Percentiles rank a stretch among this genome's conserved stretches.
Conservation (phyloP, 129 eudicot species). For the Daucus carota region DNA sequence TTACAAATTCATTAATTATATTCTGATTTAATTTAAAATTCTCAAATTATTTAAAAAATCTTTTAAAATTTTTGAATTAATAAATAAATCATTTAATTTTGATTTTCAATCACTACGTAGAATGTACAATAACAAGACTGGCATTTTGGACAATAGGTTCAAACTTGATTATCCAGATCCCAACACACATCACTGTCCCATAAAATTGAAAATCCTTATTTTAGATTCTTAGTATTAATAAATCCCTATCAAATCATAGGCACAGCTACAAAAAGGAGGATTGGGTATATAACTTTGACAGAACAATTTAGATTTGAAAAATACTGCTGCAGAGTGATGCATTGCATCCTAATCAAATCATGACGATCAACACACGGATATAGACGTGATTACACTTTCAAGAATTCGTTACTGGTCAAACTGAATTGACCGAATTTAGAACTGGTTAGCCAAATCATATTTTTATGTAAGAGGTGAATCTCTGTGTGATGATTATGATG, state of each 20-base stretch:
- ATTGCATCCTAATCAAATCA: not conserved
- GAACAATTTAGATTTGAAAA: not conserved
- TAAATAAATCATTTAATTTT: too few relatives aligned
- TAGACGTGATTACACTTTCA: not conserved
- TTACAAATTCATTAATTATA: too few relatives aligned
- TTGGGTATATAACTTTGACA: not conserved
- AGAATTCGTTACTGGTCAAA: not conserved
- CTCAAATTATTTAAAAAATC: too few relatives aligned
- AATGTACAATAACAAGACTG: too few relatives aligned
- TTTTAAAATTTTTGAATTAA: too few relatives aligned
- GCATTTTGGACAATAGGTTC: too few relatives aligned
- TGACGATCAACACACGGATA: not conserved
- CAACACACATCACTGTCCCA: not conserved
- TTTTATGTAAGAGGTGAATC: too few relatives aligned
- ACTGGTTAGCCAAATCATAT: not conserved
- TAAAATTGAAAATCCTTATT: not conserved
- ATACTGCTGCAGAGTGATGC: not conserved
- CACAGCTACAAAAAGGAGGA: not conserved
- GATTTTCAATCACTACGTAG: too few relatives aligned
- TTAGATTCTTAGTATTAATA: not conserved
- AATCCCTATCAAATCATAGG: constrained; percentile 1
- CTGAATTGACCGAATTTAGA: too few relatives aligned
- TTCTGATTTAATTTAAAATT: too few relatives aligned
- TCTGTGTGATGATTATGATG: too few relatives aligned
- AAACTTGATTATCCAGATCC: not conserved